These are phyloP conservation scores for Pseudotsuga menziesii DNA, from an alignment of 75 land plant genomes.

Conservation along the genomic window DNA sequence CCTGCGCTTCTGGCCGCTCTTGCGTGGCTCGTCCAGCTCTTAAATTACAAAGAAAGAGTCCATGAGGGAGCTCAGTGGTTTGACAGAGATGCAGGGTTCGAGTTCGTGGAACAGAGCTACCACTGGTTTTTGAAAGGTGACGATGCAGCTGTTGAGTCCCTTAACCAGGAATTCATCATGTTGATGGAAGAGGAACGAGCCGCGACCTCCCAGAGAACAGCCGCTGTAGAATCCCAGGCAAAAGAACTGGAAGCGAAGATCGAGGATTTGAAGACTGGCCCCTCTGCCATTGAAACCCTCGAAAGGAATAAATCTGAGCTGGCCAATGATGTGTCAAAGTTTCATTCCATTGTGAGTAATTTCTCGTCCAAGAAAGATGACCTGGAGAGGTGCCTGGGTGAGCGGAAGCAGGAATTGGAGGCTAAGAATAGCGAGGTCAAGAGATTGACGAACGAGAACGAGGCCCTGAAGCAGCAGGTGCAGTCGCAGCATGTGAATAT, in stretches of 20 bases:
- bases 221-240: constrained; percentile 20
- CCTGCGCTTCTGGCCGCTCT: constrained; percentile 68
- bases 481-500: constrained; percentile 55
- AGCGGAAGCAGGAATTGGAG: constrained; percentile 49
- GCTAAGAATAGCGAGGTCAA: constrained; percentile 35
- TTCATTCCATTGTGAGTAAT: constrained; percentile 32
- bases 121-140: constrained; percentile 56
- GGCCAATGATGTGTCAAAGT: constrained; percentile 58
- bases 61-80: not conserved
- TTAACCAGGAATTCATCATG: constrained; percentile 33
- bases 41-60: constrained; percentile 29
- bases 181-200: constrained; percentile 13
- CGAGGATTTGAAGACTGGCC: constrained; percentile 27
- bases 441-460: constrained; percentile 45
- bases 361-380: constrained; percentile 23
- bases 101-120: constrained; percentile 35
- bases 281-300: constrained; percentile 30
- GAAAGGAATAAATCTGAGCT: constrained; percentile 47
- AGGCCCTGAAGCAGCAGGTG: constrained; percentile 47
- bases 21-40: constrained; percentile 68
- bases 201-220: constrained; percentile 2
- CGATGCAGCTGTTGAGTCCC: constrained; percentile 40
- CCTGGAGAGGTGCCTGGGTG: constrained; percentile 46
- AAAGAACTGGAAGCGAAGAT: constrained; percentile 44
- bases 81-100: constrained; percentile 2